phyloP scores from a whole-genome alignment of 306 rosid species.

The Prunus dulcis region DNA sequence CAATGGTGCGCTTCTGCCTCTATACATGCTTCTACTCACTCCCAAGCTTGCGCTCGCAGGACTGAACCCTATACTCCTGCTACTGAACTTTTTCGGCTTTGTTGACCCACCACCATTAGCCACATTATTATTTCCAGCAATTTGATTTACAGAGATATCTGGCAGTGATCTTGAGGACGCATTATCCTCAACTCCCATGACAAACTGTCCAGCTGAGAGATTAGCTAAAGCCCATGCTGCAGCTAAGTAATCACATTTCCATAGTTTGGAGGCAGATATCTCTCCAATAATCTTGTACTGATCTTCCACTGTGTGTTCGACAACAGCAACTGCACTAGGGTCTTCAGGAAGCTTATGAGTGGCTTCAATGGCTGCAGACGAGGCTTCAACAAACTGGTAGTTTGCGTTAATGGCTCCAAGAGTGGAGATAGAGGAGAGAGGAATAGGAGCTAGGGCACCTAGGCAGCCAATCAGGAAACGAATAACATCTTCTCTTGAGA shows the following conservation, averaged over 20 bases:
- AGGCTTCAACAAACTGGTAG: slow-evolving; percentile 63
- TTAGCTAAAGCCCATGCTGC: slow-evolving; percentile 97
- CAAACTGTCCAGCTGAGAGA: slow-evolving; percentile 90
- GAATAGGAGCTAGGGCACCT: slow-evolving; percentile 94
- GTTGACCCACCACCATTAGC: slow-evolving; percentile 43
- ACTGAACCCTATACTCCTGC: slow-evolving; percentile 79
- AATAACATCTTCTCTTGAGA: slow-evolving; percentile 94
- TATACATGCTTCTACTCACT: slow-evolving; percentile 72
- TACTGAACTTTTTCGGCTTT: slow-evolving; percentile 64
- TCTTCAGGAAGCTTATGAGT: slow-evolving; percentile 60
- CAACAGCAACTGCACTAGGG: slow-evolving; percentile 75
- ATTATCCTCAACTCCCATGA: slow-evolving; percentile 96
- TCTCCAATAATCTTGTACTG: slow-evolving; percentile 81
- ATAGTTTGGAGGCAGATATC: slow-evolving; percentile 82
- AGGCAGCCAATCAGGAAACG: slow-evolving; percentile 96
- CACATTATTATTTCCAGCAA: slow-evolving; percentile 28
- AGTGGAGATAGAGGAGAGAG: slow-evolving; percentile 75
- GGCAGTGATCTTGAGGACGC: slow-evolving; percentile 43
- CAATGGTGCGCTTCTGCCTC: slow-evolving; percentile 93
- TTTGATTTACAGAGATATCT: slow-evolving; percentile 32
- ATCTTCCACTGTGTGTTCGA: slow-evolving; percentile 47
- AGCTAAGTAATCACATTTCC: slow-evolving; percentile 86
- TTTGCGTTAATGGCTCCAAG: slow-evolving; percentile 76
- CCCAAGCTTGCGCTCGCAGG: slow-evolving; percentile 53
- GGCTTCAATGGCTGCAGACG: slow-evolving; percentile 62